phyloP scores from a whole-genome alignment of 2,329 filamentous ascomycete species.

The Botrytis galanthina region DNA sequence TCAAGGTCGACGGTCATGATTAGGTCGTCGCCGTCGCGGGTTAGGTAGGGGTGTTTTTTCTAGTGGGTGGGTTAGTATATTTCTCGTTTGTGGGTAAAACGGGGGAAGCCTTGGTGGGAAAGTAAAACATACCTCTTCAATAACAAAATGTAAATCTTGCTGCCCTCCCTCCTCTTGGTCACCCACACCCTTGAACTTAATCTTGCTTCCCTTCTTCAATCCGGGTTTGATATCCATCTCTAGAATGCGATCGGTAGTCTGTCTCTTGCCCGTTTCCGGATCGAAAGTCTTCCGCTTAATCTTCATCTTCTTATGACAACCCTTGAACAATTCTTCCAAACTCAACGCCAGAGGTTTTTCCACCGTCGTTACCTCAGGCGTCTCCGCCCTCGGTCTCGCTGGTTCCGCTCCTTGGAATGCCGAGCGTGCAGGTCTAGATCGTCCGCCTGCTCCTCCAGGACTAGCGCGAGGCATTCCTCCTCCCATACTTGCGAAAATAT shows the following conservation, averaged over 20 bases:
- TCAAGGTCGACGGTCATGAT: slow-evolving; percentile 74
- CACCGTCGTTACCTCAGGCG: slow-evolving; percentile 86
- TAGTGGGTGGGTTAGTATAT: slow-evolving; percentile 40
- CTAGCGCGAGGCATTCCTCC: slow-evolving; percentile 35
- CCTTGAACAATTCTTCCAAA: slow-evolving; percentile 84
- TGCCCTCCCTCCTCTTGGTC: slow-evolving; percentile 95
- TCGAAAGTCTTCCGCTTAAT: slow-evolving; percentile 97
- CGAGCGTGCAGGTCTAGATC: slow-evolving; percentile 43
- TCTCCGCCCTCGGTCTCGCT: slow-evolving; percentile 45
- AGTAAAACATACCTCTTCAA: slow-evolving; percentile 75
- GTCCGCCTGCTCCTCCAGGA: slow-evolving; percentile 49
- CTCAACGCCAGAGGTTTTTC: slow-evolving; percentile 79
- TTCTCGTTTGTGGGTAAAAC: not conserved
- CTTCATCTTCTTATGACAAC: slow-evolving; percentile 94
- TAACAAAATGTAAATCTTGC: slow-evolving; percentile 92
- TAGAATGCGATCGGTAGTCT: slow-evolving; percentile 82
- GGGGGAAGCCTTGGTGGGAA: not conserved
- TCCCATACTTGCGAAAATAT: slow-evolving; percentile 47
- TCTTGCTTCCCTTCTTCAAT: slow-evolving; percentile 94
- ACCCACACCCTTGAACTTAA: slow-evolving; percentile 96
- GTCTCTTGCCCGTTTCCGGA: slow-evolving; percentile 73
- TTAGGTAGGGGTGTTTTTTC: slow-evolving; percentile 85
- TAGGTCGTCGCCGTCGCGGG: slow-evolving; percentile 85
- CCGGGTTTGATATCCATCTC: slow-evolving; percentile 96
- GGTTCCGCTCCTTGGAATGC: slow-evolving; percentile 39